phyloP scores from a whole-genome alignment of 306 rosid genomes.

The Trifolium dubium region DNA sequence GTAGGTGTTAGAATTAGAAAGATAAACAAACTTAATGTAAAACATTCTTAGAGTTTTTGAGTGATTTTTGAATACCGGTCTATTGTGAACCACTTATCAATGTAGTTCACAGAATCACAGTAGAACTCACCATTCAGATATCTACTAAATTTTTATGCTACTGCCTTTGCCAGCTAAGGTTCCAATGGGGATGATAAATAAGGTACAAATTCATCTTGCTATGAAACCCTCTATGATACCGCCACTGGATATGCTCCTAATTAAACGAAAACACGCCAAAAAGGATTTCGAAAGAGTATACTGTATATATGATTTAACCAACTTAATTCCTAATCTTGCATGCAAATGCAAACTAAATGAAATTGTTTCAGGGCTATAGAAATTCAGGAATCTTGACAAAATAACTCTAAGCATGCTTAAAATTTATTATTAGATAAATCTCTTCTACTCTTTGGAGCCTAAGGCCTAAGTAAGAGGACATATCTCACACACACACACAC shows the following conservation, averaged over 20 bases:
- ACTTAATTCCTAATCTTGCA: neutral
- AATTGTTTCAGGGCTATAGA: neutral
- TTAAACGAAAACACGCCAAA: slow-evolving; percentile 12
- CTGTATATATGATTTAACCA: neutral
- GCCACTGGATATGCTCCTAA: no score
- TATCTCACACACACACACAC: no score
- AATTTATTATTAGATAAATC: neutral
- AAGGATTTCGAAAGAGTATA: neutral
- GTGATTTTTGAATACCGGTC: neutral
- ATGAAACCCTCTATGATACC: no score
- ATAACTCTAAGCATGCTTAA: neutral
- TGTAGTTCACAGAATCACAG: neutral
- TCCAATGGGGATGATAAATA: no score
- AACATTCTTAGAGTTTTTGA: slow-evolving; percentile 18
- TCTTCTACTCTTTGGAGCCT: neutral
- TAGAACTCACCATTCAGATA: neutral
- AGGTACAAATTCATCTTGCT: no score
- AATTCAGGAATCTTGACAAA: neutral
- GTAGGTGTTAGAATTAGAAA: slow-evolving; percentile 23
- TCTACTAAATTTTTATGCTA: no score
- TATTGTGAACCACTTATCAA: neutral
- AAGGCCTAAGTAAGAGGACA: neutral
- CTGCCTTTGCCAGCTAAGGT: no score
- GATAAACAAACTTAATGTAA: slow-evolving; percentile 18
- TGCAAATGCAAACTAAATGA: neutral